These are phyloP conservation scores for Piromyces finnis DNA, from an alignment of 192 early-diverging fungal species.

Conservation along the genomic window DNA sequence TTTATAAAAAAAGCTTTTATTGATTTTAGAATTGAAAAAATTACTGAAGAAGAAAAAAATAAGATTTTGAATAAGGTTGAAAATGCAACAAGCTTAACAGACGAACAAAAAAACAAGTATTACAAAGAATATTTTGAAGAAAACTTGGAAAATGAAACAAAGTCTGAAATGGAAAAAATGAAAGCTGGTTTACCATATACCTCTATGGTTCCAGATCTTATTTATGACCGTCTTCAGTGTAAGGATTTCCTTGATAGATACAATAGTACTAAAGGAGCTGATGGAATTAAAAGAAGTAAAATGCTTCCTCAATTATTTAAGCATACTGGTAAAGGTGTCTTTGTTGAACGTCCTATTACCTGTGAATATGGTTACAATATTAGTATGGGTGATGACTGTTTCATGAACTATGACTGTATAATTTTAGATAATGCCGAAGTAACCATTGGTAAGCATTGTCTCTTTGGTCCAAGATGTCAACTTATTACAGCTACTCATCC, in stretches of 20 bases:
- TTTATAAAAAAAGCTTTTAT: too few relatives aligned
- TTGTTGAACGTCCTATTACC: not conserved
- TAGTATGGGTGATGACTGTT: not conserved
- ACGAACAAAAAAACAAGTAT: not conserved
- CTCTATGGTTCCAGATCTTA: not conserved
- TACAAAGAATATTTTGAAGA: not conserved
- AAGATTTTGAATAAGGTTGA: not conserved
- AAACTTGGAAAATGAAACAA: not conserved
- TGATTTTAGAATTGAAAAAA: too few relatives aligned
- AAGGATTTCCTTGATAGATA: not conserved
- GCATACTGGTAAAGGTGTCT: not conserved
- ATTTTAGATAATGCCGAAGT: slow-evolving; percentile 61
- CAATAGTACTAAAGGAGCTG: not conserved
- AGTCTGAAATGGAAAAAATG: not conserved
- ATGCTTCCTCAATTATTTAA: not conserved
- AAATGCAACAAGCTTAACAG: not conserved
- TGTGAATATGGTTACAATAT: not conserved
- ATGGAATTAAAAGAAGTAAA: not conserved
- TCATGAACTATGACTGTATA: slow-evolving; percentile 40
- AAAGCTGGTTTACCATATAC: not conserved
- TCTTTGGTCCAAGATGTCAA: slow-evolving; percentile 63
- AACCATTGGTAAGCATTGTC: slow-evolving; percentile 48
- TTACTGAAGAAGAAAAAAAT: not conserved
- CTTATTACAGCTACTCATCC: slow-evolving; percentile 58
- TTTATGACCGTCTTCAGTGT: not conserved